phyloP scores from a whole-genome alignment of 83 land plant species.

The Thuja plicata region DNA sequence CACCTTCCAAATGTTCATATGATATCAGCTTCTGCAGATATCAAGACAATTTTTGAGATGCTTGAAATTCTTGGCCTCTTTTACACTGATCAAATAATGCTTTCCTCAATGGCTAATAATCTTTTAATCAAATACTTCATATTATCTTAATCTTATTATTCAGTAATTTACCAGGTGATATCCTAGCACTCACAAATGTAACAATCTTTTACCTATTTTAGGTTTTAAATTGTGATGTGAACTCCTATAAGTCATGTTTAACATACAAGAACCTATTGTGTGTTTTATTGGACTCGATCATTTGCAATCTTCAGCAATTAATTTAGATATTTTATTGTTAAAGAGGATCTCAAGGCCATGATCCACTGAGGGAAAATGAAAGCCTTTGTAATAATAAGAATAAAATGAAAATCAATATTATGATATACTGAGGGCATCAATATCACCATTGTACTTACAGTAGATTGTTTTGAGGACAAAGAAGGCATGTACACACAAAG shows the following conservation, averaged over 20 bases:
- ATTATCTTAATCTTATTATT: background rate
- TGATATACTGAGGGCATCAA: background rate
- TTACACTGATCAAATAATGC: background rate
- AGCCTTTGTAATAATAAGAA: background rate
- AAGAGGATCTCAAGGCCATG: background rate
- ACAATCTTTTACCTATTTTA: background rate
- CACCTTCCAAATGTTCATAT: constrained; percentile 98
- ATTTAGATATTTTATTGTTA: background rate
- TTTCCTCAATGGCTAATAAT: background rate
- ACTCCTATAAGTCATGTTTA: background rate
- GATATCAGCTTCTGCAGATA: constrained; percentile 86
- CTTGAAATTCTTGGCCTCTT: background rate
- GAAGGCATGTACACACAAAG: background rate
- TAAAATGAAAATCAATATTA: background rate
- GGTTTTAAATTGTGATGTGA: background rate
- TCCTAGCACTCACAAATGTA: background rate
- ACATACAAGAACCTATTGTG: background rate
- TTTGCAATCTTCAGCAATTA: background rate
- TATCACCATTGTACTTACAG: background rate
- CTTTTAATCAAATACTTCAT: background rate
- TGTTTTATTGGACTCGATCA: background rate
- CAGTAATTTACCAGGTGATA: background rate
- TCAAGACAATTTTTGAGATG: background rate
- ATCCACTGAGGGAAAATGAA: background rate
- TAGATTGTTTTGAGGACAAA: background rate